Evolutionary conservation across 78 protist genomes (phyloP).

Genomic region (Anaeramoeba flamelloides): DNA sequence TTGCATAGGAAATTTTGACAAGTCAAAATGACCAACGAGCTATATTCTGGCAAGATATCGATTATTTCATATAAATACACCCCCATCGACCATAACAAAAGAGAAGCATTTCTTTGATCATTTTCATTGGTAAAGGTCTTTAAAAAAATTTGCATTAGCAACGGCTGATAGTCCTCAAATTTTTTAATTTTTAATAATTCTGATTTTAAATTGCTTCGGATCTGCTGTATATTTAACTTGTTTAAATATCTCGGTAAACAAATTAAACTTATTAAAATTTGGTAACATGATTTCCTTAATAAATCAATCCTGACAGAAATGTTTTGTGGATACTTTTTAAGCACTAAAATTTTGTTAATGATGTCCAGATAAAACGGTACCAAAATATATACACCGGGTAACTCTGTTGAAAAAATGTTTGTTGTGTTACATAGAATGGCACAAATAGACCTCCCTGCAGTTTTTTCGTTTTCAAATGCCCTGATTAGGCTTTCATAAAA

Average conservation of each 20-base stretch:
- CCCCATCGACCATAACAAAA: background rate
- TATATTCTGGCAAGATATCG: background rate
- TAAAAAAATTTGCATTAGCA: too few species aligned
- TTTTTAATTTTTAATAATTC: too few species aligned
- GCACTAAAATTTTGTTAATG: background rate
- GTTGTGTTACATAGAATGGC: background rate
- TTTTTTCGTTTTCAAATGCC: background rate
- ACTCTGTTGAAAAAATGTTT: background rate
- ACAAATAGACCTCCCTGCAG: background rate
- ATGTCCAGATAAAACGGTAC: background rate
- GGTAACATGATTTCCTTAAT: background rate
- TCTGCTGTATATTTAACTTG: too few species aligned
- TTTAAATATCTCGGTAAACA: background rate
- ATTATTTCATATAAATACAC: background rate
- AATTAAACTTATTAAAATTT: background rate
- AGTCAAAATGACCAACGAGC: background rate
- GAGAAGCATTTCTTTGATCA: background rate
- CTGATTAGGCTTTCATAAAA: background rate
- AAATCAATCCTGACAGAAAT: background rate
- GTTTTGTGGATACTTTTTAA: background rate
- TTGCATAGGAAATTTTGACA: background rate
- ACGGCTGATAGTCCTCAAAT: too few species aligned
- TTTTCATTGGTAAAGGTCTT: background rate
- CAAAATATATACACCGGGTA: background rate
- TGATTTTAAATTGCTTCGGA: too few species aligned